phyloP scores from a whole-genome alignment of 331 rosid species.

The Cydonia oblonga region DNA sequence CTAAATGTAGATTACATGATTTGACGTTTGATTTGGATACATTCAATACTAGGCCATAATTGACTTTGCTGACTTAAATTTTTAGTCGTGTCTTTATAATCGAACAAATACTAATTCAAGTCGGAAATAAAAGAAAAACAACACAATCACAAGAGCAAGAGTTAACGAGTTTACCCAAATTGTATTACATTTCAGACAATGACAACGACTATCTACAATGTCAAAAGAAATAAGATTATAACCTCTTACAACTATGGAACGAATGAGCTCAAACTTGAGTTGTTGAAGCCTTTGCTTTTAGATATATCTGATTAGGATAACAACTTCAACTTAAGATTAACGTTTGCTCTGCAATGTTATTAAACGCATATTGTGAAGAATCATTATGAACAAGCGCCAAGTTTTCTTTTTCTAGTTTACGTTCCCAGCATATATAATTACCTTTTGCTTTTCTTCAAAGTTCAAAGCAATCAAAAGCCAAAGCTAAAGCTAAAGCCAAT shows the following conservation, averaged over 20 bases:
- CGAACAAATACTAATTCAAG: background rate
- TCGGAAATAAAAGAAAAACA: background rate
- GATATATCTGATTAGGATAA: background rate
- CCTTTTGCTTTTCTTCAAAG: slow-evolving; percentile 5
- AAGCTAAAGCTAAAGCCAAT: slow-evolving; percentile 1
- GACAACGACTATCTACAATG: background rate
- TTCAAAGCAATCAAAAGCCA: background rate
- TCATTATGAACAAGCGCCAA: background rate
- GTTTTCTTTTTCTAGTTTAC: background rate
- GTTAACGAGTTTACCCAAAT: background rate
- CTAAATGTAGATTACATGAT: too few species aligned
- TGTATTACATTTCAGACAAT: background rate
- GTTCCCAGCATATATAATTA: background rate
- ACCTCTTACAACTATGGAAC: background rate
- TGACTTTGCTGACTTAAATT: background rate
- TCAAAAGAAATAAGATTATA: background rate
- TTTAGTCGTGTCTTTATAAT: background rate
- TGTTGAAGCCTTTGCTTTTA: background rate
- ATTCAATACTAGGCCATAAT: too few species aligned
- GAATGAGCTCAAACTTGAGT: background rate
- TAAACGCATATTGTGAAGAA: background rate
- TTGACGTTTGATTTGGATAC: too few species aligned
- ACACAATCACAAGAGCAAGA: too few species aligned
- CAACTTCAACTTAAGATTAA: background rate
- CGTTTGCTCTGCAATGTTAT: background rate